Evolutionary conservation across 2,329 filamentous ascomycete genomes (phyloP).

Genomic region (Diaporthe eres): DNA sequence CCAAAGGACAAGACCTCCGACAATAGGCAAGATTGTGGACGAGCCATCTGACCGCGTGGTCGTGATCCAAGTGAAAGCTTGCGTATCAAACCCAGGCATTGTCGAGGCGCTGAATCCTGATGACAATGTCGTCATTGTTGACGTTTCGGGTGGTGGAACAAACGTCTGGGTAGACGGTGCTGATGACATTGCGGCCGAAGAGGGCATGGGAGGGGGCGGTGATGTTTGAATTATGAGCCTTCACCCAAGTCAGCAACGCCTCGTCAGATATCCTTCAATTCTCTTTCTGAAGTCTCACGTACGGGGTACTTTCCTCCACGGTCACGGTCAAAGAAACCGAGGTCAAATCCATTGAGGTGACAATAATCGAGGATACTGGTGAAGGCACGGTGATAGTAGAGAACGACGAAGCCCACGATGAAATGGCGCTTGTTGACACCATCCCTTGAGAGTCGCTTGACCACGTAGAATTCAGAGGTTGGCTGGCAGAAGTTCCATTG

Average conservation of each 20-base stretch:
- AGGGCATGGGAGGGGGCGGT: not conserved
- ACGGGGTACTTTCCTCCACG: not conserved
- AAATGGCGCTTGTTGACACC: not conserved
- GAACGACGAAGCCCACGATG: not conserved
- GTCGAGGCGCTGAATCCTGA: not conserved
- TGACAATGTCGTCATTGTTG: not conserved
- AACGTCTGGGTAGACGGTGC: not conserved
- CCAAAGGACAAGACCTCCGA: not conserved
- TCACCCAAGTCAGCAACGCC: not conserved
- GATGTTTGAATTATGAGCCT: not conserved
- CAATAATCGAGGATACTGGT: not conserved
- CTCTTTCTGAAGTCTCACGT: not conserved
- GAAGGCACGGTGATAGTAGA: not conserved
- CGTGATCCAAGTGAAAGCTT: not conserved
- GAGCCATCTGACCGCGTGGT: not conserved
- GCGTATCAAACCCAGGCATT: not conserved
- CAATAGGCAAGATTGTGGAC: not conserved
- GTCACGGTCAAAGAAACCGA: not conserved
- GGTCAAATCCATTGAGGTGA: not conserved
- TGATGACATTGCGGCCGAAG: not conserved
- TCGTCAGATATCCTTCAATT: not conserved
- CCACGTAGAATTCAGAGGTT: not conserved
- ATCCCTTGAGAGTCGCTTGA: not conserved
- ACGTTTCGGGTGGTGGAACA: not conserved
- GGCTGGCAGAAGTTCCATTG: too few relatives aligned